Conservation (phyloP, 192 early-diverging fungal species). For the Coemansia sp. region DNA sequence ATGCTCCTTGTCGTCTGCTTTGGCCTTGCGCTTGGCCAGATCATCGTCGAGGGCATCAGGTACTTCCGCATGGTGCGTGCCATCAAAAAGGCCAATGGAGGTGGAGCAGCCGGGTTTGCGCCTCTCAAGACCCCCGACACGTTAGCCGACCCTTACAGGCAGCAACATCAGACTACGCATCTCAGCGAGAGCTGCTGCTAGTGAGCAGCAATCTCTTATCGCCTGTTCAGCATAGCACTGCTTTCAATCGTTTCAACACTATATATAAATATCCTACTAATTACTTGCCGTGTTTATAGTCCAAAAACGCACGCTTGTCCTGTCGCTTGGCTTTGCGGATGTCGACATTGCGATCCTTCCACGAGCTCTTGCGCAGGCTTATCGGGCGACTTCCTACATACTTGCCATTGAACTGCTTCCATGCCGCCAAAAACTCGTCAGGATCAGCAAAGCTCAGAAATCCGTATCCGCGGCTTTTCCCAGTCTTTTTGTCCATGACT, state of each 20-base stretch:
- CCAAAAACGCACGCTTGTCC: constrained; percentile 41
- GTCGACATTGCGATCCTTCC: constrained; percentile 88
- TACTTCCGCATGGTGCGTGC: constrained; percentile 34
- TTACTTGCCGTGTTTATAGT: constrained; percentile 31
- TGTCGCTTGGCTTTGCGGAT: constrained; percentile 53
- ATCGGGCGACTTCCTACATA: constrained; percentile 95
- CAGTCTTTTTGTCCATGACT: constrained; percentile 79
- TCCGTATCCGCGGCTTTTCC: constrained; percentile 90
- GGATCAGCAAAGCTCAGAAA: constrained; percentile 92
- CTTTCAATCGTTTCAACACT: background rate
- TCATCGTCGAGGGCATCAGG: constrained; percentile 37
- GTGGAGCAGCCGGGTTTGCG: background rate
- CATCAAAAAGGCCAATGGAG: constrained; percentile 7
- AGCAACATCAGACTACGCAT: constrained; percentile 24
- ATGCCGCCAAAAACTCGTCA: constrained; percentile 88
- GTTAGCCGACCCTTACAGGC: background rate
- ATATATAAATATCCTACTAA: background rate
- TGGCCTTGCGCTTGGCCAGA: constrained; percentile 48
- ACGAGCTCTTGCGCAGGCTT: constrained; percentile 88
- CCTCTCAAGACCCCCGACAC: constrained; percentile 17
- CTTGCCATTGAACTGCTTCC: constrained; percentile 97
- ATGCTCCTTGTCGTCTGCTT: constrained; percentile 39
- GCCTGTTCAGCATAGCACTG: background rate
- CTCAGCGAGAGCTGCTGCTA: constrained; percentile 47
- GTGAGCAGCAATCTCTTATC: background rate